Base-by-base conservation (phyloP, 192 early-diverging fungal genomes). In the Linderina pennispora region DNA sequence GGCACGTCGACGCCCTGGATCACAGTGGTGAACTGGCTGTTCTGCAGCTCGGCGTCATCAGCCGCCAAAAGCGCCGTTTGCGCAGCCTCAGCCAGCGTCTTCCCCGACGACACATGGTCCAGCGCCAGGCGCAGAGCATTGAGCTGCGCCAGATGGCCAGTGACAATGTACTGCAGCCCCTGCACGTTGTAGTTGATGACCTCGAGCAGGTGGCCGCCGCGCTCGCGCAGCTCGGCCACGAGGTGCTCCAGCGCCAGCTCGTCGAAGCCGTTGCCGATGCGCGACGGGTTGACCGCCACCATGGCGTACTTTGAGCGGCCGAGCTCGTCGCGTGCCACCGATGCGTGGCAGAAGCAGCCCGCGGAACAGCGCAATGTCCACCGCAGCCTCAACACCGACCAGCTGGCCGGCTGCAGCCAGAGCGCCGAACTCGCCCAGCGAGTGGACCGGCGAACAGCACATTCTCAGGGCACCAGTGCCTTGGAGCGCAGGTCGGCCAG, bases 311-410 rank as follows among this genome's bases (percentile, higher is more conserved):
- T 78, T 37, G 94, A 95, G n/a, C 85, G 80, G 28, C 87, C 79
- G 17, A 73, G 23, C 1, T 62, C 57, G 44, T 94, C 92, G 43
- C 92, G 84, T 42, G 75, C 78, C 1, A 97, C 94, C 15, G 90
- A 87, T 31, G 85, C 75, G 77, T 95, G n/a, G 94, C 94, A 97
- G 95, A n/a, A 91, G 92, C 88, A 92, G 90, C 54, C 94, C 94
- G 60, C 94, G 87, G 78, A 92, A 89, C 73, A 97, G 95, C 17
- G 89, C 88, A 17, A 97, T 85, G 51, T 95, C 92, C 32, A 92
- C 81, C 8, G 93, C 60, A 17, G 83, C 77, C 58, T 94, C 88
- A 43, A 92, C 77, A 14, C 83, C 73, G 18, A 95, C 71, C 3
- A 91, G 80, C 53, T 89, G 82, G 45, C 85, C 88, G 36, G 92